Evolutionary conservation across 495 filamentous ascomycete genomes (phyloP).

Genomic region (Hypoxylon crocopeplum): DNA sequence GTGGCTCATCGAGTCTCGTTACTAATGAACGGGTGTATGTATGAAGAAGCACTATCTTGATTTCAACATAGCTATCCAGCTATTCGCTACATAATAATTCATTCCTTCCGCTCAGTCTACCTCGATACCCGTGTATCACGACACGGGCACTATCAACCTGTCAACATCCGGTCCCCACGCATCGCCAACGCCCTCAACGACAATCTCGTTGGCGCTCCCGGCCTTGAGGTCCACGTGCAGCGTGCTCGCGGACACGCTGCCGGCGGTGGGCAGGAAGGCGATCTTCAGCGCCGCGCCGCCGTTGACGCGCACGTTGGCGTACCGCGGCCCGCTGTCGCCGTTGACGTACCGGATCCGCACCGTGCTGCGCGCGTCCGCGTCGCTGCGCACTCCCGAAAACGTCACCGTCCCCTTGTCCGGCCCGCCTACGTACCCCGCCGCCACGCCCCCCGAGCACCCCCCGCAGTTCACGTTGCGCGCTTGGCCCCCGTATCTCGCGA

Average conservation of each 20-base stretch:
- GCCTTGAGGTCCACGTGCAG: slow-evolving; percentile 53
- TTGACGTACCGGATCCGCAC: slow-evolving; percentile 62
- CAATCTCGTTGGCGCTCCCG: slow-evolving; percentile 53
- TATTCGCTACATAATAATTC: no score
- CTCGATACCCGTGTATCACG: neutral
- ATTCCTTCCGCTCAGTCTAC: no score
- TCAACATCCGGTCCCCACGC: slow-evolving; percentile 65
- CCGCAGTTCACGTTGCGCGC: slow-evolving; percentile 50
- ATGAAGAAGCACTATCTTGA: no score
- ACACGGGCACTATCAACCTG: slow-evolving; percentile 59
- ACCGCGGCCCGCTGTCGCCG: slow-evolving; percentile 57
- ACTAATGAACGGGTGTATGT: no score
- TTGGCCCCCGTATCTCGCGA: slow-evolving; percentile 42
- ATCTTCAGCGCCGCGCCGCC: slow-evolving; percentile 54
- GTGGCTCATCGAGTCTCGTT: no score
- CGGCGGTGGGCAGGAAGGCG: slow-evolving; percentile 56
- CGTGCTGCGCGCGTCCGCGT: slow-evolving; percentile 55
- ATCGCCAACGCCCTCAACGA: slow-evolving; percentile 53
- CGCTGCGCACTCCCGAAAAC: slow-evolving; percentile 53
- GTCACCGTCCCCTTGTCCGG: slow-evolving; percentile 53
- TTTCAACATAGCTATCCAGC: no score
- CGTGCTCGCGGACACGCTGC: slow-evolving; percentile 39
- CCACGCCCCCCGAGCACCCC: slow-evolving; percentile 51
- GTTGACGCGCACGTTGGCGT: slow-evolving; percentile 64
- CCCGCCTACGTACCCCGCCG: slow-evolving; percentile 64